Percentiles rank a stretch among this genome's conserved stretches.
These are phyloP conservation scores for Hanseniaspora occidentalis DNA, from an alignment of 805 yeast genomes.

Conservation along the genomic window DNA sequence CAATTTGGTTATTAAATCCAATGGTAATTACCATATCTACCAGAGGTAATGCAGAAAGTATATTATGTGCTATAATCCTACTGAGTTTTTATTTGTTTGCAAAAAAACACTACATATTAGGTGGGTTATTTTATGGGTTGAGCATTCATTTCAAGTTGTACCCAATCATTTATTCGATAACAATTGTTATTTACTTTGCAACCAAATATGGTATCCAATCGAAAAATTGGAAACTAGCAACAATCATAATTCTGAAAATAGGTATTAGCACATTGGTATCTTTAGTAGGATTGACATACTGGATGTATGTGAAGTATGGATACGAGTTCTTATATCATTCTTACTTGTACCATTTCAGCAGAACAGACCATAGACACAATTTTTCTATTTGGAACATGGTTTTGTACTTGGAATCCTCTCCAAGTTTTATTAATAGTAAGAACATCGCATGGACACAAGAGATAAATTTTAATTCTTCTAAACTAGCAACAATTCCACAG, in stretches of 20 bases:
- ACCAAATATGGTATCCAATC: constrained; percentile 23
- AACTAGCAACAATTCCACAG: constrained; percentile 79
- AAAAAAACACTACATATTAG: constrained; percentile 16
- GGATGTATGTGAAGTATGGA: constrained; percentile 66
- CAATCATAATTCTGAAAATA: constrained; percentile 29
- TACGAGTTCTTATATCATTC: constrained; percentile 63
- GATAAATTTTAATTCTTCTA: no score
- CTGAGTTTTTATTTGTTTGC: constrained; percentile 38
- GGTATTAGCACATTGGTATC: constrained; percentile 30
- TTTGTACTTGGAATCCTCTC: constrained; percentile 47
- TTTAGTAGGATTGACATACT: constrained; percentile 33
- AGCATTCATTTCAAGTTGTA: constrained; percentile 85
- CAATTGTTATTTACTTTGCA: constrained; percentile 39
- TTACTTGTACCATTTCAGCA: constrained; percentile 66
- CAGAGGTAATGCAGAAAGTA: constrained; percentile 86
- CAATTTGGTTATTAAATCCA: constrained; percentile 85
- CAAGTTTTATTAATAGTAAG: not conserved
- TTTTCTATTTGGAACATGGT: constrained; percentile 77
- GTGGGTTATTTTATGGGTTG: constrained; percentile 51
- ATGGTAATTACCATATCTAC: constrained; percentile 91
- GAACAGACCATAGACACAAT: constrained; percentile 91
- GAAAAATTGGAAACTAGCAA: no score
- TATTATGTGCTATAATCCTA: constrained; percentile 68
- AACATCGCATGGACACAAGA: constrained; percentile 17
- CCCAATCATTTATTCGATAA: constrained; percentile 71